Evolutionary conservation across 352 stramenopile species (phyloP).

Genomic region (Phytophthora nicotianae): DNA sequence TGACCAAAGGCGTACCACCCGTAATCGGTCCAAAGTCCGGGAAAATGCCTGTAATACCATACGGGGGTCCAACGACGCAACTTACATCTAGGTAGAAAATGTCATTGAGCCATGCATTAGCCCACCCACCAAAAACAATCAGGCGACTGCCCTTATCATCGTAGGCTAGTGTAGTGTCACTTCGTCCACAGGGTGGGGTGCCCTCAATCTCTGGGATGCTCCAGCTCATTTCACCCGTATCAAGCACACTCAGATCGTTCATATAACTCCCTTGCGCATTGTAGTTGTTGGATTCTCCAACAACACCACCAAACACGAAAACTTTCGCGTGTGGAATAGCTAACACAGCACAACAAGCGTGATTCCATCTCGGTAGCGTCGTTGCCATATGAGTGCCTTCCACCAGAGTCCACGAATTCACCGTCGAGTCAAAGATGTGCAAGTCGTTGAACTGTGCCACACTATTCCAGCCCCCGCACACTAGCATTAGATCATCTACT

Average conservation of each 20-base stretch:
- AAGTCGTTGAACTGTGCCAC: slow-evolving; percentile 96
- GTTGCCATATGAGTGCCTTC: slow-evolving; percentile 78
- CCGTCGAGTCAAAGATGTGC: slow-evolving; percentile 91
- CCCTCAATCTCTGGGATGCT: slow-evolving; percentile 81
- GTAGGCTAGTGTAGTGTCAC: slow-evolving; percentile 94
- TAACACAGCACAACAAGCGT: slow-evolving; percentile 91
- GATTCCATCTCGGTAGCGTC: slow-evolving; percentile 94
- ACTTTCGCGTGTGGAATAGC: slow-evolving; percentile 96
- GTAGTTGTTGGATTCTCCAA: slow-evolving; percentile 90
- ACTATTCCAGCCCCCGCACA: slow-evolving; percentile 96
- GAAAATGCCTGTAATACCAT: slow-evolving; percentile 92
- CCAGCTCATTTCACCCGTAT: slow-evolving; percentile 94
- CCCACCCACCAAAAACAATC: slow-evolving; percentile 96
- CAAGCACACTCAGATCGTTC: slow-evolving; percentile 93
- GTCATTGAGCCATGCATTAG: slow-evolving; percentile 94
- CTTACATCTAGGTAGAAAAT: slow-evolving; percentile 93
- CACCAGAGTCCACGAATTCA: slow-evolving; percentile 85
- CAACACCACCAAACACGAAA: slow-evolving; percentile 96
- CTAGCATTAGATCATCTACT: slow-evolving; percentile 91
- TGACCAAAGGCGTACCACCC: slow-evolving; percentile 81
- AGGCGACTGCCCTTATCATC: slow-evolving; percentile 92
- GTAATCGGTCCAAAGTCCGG: slow-evolving; percentile 93
- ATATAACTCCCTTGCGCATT: slow-evolving; percentile 82
- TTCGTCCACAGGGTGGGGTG: slow-evolving; percentile 81
- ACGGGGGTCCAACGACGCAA: slow-evolving; percentile 95